Evolutionary conservation across 2,329 filamentous ascomycete species (phyloP), one percentile per base, ranked within the genome.

Genomic region (Fusarium globosum): DNA sequence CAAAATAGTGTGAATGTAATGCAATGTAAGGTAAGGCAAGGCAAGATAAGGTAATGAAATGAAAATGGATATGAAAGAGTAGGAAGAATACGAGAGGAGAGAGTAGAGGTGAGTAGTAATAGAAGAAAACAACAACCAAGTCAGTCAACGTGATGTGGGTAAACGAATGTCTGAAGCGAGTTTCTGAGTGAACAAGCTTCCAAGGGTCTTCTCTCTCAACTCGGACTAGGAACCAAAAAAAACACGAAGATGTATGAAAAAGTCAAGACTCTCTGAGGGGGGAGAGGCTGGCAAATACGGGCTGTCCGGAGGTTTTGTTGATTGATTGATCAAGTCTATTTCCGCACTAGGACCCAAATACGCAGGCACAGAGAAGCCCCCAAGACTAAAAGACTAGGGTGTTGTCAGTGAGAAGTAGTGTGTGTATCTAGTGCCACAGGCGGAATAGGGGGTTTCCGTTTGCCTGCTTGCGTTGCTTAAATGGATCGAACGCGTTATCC

Each of bases 91-190:
- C 20, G 43, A 53, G 26, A 39, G 39, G 49, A 41, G 51, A 46
- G 52, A 69, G 59, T 30, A 67, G 35, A 48, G 62, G 30, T 65
- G 33, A 51, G 63, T 51, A 53, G 23, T 41, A 68, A 28, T 28
- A 53, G 35, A 53, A 38, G 43, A 41, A 33, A 41, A 67, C 33
- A 65, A 69, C 51, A 53, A 53, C 36, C 39, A 59, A 52, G 42
- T 36, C 6, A 64, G 49, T 52, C 30, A 52, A 52, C 30, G 49
- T 35, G 49, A 55, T 46, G 43, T 46, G 64, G 65, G 57, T 69
- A 69, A 69, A 69, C 59, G 67, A 69, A 70, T 70, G 67, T 69
- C 65, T 69, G 67, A 69, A 69, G 67, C 67, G 35, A 55, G 51
- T 63, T 66, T 68, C 48, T 45, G 55, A 30, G 41, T 55, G 65